Conservation (phyloP, 2,329 filamentous ascomycete species). For the Hypoxylon sp. region DNA sequence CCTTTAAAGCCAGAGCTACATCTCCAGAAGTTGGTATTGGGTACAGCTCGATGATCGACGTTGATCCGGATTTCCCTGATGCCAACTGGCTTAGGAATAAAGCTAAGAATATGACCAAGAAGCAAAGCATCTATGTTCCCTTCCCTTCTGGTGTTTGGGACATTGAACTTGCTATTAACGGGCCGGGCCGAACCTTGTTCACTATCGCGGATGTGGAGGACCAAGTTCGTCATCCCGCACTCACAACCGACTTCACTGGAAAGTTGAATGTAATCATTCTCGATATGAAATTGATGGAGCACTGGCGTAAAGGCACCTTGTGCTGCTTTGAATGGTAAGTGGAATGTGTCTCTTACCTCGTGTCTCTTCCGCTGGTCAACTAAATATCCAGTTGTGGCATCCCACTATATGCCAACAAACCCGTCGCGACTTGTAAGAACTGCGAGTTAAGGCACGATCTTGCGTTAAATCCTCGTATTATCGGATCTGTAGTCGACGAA, state of each 20-base stretch:
- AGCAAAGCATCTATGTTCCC: conserved; percentile 64
- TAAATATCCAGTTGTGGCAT: conserved; percentile 63
- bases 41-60: conserved; percentile 65
- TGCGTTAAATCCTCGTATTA: conserved; percentile 58
- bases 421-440: conserved; percentile 57
- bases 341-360: neutral
- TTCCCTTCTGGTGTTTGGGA: conserved; percentile 62
- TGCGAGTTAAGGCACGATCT: conserved; percentile 54
- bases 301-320: conserved; percentile 54
- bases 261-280: conserved; percentile 57
- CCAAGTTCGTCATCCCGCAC: conserved; percentile 55
- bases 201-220: conserved; percentile 62
- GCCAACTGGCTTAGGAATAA: conserved; percentile 67
- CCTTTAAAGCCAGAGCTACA: conserved; percentile 33
- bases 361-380: neutral
- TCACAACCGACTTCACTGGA: conserved; percentile 56
- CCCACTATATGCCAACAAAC: conserved; percentile 67
- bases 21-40: conserved; percentile 52
- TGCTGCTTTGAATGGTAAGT: conserved; percentile 61
- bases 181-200: conserved; percentile 56
- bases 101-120: conserved; percentile 63
- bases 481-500: conserved; percentile 65
- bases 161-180: conserved; percentile 53
- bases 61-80: conserved; percentile 69
- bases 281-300: conserved; percentile 52